These are phyloP conservation scores for Paragyromitra xinjiangensis DNA, from an alignment of 495 filamentous ascomycete species.

Conservation along the genomic window DNA sequence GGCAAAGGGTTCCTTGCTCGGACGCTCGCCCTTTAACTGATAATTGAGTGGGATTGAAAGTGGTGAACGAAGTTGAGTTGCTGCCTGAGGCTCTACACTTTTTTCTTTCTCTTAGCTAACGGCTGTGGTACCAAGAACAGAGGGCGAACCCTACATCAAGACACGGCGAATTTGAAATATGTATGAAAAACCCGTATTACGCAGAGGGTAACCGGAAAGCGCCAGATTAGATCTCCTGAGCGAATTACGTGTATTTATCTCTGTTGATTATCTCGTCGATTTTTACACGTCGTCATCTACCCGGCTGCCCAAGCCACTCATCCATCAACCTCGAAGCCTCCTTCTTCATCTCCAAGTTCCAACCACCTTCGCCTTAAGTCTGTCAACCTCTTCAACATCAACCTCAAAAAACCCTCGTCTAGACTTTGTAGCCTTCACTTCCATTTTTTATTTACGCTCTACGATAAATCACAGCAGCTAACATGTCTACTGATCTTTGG, in stretches of 20 bases:
- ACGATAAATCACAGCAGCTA: slow-evolving; percentile 31
- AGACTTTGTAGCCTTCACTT: slow-evolving; percentile 16
- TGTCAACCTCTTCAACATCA: slow-evolving; percentile 29
- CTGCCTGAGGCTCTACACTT: slow-evolving; percentile 34
- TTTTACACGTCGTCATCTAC: slow-evolving; percentile 43
- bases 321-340: slow-evolving; percentile 43
- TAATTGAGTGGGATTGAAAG: slow-evolving; percentile 37
- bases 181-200: slow-evolving; percentile 24
- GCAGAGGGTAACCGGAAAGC: not conserved
- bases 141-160: slow-evolving; percentile 38
- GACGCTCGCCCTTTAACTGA: slow-evolving; percentile 57
- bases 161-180: slow-evolving; percentile 32
- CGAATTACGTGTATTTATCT: slow-evolving; percentile 30
- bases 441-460: slow-evolving; percentile 19
- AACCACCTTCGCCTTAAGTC: slow-evolving; percentile 28
- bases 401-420: slow-evolving; percentile 40
- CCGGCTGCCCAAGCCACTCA: slow-evolving; percentile 41
- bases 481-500: slow-evolving; percentile 58
- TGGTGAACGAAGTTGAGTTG: slow-evolving; percentile 35
- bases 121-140: not conserved
- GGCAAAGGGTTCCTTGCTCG: slow-evolving; percentile 58
- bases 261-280: slow-evolving; percentile 10
- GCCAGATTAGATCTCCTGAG: not conserved
- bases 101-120: slow-evolving; percentile 9
- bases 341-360: slow-evolving; percentile 49